Conservation (phyloP, 2,329 filamentous ascomycete species). For the Stagonosporopsis cucurbitacearum region DNA sequence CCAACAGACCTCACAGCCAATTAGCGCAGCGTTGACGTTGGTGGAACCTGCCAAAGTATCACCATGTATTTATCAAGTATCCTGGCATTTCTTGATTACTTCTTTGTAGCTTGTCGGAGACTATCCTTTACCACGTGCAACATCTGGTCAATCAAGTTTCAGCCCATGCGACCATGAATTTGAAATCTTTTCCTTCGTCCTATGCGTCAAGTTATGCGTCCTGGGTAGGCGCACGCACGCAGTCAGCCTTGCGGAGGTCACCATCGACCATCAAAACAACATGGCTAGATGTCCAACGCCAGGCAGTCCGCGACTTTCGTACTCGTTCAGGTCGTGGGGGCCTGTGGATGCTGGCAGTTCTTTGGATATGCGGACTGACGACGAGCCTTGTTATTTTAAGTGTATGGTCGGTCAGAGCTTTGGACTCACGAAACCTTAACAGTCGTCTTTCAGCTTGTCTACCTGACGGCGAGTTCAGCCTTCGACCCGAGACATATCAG, state of each 20-base stretch:
- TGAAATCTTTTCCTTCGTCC: neutral
- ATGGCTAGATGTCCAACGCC: constrained; percentile 4
- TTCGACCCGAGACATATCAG: constrained; percentile 10
- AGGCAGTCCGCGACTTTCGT: constrained; percentile 4
- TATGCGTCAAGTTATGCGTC: constrained; percentile 4
- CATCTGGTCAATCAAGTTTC: neutral
- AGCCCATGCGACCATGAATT: neutral
- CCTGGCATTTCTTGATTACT: neutral
- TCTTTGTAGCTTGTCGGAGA: neutral
- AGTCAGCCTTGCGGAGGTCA: constrained; percentile 1
- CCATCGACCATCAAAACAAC: constrained; percentile 1
- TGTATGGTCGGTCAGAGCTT: neutral
- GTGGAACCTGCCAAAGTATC: neutral
- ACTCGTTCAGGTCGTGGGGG: neutral
- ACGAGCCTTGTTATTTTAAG: neutral
- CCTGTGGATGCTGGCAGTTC: neutral
- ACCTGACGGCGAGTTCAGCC: constrained; percentile 18
- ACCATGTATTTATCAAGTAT: neutral
- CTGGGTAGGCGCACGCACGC: constrained; percentile 1
- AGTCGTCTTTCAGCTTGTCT: constrained; percentile 3
- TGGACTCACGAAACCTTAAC: neutral
- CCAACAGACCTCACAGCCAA: neutral
- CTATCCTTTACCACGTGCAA: neutral
- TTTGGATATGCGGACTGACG: constrained; percentile 1
- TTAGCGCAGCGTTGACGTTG: neutral